These are phyloP conservation scores for Poteriospumella lacustris DNA, from an alignment of 108 stramenopile genomes.

Conservation along the genomic window DNA sequence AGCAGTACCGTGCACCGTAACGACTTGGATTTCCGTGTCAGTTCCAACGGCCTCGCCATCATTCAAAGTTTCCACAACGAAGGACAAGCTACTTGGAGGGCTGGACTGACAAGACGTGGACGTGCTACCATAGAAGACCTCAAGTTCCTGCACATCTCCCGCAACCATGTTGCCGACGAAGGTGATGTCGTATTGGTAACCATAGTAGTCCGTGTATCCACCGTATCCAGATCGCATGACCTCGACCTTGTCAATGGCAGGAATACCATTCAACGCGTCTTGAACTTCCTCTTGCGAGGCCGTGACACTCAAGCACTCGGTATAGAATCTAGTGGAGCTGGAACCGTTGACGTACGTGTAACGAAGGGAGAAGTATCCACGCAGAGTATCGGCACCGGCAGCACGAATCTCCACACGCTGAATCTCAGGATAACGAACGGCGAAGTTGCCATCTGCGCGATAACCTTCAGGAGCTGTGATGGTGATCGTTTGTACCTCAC, in stretches of 20 bases:
- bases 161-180: conserved; percentile 22
- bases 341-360: conserved; percentile 1
- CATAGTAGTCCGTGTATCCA: conserved; percentile 2
- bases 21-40: conserved; percentile 59
- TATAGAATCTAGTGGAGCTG: conserved; percentile 34
- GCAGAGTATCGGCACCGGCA: neutral
- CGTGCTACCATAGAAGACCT: neutral
- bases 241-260: neutral
- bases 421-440: conserved; percentile 44
- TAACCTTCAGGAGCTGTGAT: conserved; percentile 29
- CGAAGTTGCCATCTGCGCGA: conserved; percentile 39
- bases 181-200: conserved; percentile 12
- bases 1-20: conserved; percentile 41
- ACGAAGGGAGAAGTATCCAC: conserved; percentile 1
- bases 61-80: conserved; percentile 13
- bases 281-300: conserved; percentile 36
- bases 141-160: conserved; percentile 1
- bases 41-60: neutral
- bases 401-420: conserved; percentile 30
- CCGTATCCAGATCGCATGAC: conserved; percentile 26
- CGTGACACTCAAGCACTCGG: conserved; percentile 56
- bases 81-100: neutral
- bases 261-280: neutral
- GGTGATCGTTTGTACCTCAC: conserved; percentile 66
- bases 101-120: neutral